Evolutionary conservation across 2,329 filamentous ascomycete genomes (phyloP), one percentile per base, ranked within the genome.

Genomic region (Magnaporthiopsis poae): DNA sequence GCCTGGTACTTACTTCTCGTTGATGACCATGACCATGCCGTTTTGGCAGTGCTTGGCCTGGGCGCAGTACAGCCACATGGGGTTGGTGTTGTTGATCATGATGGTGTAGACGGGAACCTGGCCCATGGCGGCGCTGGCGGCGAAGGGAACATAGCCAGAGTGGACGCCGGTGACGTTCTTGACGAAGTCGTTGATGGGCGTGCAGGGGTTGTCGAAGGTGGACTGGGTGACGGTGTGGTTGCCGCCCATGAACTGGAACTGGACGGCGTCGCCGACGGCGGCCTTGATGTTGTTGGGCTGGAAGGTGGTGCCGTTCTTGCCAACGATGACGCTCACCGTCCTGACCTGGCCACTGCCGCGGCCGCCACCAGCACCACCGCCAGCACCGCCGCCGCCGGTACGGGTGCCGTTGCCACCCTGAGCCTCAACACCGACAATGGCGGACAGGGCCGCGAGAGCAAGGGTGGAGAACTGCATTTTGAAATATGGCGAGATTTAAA

Each of bases 141-240:
- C 80, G 60, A 86, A 88, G 69, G 86, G 85, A 79, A 86, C 83
- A 80, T 86, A 90, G 68, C 88, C 88, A 1, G 86, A 88, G 80
- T 83, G 89, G 79, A 93, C 82, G 69, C 87, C 87, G 3, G 79
- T 78, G 61, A 80, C 74, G 72, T 84, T 83, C 68, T 78, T 79
- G 78, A 81, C 77, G 69, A 75, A 72, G 71, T 90, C 84, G 64
- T 66, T 64, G 66, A 72, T 69, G 60, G 71, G 71, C 65, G 69
- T 65, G 68, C 71, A 72, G 31, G 71, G 70, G 62, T 71, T 60
- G 69, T 71, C 70, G 72, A 93, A 94, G 72, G 82, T 86, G 62
- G 90, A 91, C 80, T 92, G 89, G 21, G 88, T 90, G 67, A 92
- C 86, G 64, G 90, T 92, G 83, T 94, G 90, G 81, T 93, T 93